These are phyloP conservation scores for Cercophora samala DNA, from an alignment of 495 filamentous ascomycete genomes.

Conservation along the genomic window DNA sequence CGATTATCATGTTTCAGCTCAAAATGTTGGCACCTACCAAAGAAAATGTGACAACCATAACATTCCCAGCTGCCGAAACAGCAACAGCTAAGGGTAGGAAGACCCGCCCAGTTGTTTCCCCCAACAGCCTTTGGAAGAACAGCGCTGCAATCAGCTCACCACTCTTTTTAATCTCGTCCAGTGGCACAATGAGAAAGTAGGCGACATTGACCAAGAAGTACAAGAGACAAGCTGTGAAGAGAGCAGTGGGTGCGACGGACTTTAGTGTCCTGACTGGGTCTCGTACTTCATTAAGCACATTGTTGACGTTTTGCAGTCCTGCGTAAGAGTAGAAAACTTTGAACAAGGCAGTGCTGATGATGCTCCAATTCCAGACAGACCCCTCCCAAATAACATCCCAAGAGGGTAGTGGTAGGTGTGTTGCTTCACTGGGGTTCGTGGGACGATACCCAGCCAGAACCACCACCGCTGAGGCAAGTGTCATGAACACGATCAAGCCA, in stretches of 20 bases:
- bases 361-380: slow-evolving; percentile 54
- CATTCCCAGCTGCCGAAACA: slow-evolving; percentile 51
- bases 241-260: slow-evolving; percentile 58
- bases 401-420: background rate
- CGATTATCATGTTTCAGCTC: too few species aligned
- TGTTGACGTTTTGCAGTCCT: slow-evolving; percentile 65
- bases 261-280: slow-evolving; percentile 65
- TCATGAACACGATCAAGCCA: slow-evolving; percentile 61
- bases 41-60: slow-evolving; percentile 73
- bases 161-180: slow-evolving; percentile 64
- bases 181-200: slow-evolving; percentile 64
- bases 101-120: slow-evolving; percentile 51
- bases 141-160: slow-evolving; percentile 65
- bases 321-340: slow-evolving; percentile 73
- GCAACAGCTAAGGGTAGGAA: slow-evolving; percentile 64
- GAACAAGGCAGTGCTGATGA: slow-evolving; percentile 62
- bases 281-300: slow-evolving; percentile 73
- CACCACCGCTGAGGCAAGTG: slow-evolving; percentile 55
- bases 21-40: slow-evolving; percentile 40
- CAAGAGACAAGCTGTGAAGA: slow-evolving; percentile 58
- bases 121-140: slow-evolving; percentile 67
- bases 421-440: slow-evolving; percentile 14
- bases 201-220: slow-evolving; percentile 70
- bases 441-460: slow-evolving; percentile 40
- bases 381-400: slow-evolving; percentile 50